Base-by-base conservation (phyloP, 192 early-diverging fungal genomes). In the Coemansia asiatica region DNA sequence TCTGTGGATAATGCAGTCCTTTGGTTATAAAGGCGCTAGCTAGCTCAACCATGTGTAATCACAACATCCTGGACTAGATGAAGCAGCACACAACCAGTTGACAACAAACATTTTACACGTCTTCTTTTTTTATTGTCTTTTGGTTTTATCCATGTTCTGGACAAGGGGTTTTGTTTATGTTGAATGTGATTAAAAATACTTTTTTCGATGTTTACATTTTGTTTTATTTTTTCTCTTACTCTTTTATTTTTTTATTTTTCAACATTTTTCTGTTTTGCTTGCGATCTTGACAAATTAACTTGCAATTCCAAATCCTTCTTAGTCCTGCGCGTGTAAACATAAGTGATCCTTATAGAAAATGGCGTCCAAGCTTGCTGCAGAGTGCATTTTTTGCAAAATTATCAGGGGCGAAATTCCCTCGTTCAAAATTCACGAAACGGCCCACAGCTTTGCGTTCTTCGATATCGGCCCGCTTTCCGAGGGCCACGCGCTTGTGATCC, bases 341-440 rank as follows among this genome's bases (percentile, higher is more conserved):
- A 44, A 44, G n/a, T n/a, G n/a, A n/a, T n/a, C n/a, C n/a, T n/a
- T n/a, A n/a, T n/a, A 35, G 19, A 15, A 54, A 48, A 79, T 79
- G 76, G 70, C 71, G 1, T 47, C 64, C 31, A 79, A 79, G 64
- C 64, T 75, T 36, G 69, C 60, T 56, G 78, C 68, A 12, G 72
- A 71, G 7, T 98, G 95, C 82, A 70, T 96, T 63, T 98, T 98
- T 66, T 98, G 95, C 85, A 94, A 91, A 80, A 95, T 98, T 63
- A 78, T 90, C 65, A 82, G 81, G 77, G 90, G 92, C 51, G 87
- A 90, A 59, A 95, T 95, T 57, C 94, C 94, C 36, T 91, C 91
- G 22, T 82, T 87, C 66, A 90, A 94, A 69, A 65, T 95, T 29
- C 61, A 87, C 27, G 96, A 98, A 77, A 96, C 93, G 18, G 90